Evolutionary conservation across 1,284 basidiomycete species (phyloP).

Genomic region (Cutaneotrichosporon curvatum): DNA sequence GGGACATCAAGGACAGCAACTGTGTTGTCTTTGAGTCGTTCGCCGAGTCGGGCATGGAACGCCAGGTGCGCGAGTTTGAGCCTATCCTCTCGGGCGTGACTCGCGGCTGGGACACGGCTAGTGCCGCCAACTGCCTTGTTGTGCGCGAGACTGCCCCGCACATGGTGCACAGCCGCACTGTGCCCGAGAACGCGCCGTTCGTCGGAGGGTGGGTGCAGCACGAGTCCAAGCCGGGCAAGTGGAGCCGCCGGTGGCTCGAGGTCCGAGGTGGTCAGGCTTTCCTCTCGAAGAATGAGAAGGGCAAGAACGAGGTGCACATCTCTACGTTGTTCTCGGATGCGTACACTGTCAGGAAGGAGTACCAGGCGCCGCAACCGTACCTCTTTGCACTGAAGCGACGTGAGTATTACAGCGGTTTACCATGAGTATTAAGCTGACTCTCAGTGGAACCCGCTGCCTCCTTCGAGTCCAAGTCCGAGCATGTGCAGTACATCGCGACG

Average conservation of each 20-base stretch:
- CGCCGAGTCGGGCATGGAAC: conserved; percentile 52
- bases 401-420: conserved; percentile 20
- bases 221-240: conserved; percentile 81
- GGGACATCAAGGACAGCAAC: conserved; percentile 19
- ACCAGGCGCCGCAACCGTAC: conserved; percentile 58
- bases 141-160: conserved; percentile 56
- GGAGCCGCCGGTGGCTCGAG: conserved; percentile 80
- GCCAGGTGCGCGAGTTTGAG: conserved; percentile 77
- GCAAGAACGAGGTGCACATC: conserved; percentile 61
- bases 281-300: conserved; percentile 76
- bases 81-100: conserved; percentile 59
- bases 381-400: conserved; percentile 71
- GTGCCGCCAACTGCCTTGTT: conserved; percentile 68
- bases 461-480: conserved; percentile 78
- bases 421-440: conserved; percentile 1
- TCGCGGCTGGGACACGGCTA: conserved; percentile 70
- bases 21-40: conserved; percentile 43
- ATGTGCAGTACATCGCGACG: conserved; percentile 71
- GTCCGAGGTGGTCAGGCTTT: conserved; percentile 75
- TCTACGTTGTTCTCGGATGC: conserved; percentile 67
- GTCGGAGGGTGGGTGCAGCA: conserved; percentile 70
- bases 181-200: conserved; percentile 64
- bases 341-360: conserved; percentile 61
- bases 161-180: conserved; percentile 29
- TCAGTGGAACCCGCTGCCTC: conserved; percentile 69